phyloP scores from a whole-genome alignment of 192 early-diverging fungal genomes.

The Mortierella claussenii region DNA sequence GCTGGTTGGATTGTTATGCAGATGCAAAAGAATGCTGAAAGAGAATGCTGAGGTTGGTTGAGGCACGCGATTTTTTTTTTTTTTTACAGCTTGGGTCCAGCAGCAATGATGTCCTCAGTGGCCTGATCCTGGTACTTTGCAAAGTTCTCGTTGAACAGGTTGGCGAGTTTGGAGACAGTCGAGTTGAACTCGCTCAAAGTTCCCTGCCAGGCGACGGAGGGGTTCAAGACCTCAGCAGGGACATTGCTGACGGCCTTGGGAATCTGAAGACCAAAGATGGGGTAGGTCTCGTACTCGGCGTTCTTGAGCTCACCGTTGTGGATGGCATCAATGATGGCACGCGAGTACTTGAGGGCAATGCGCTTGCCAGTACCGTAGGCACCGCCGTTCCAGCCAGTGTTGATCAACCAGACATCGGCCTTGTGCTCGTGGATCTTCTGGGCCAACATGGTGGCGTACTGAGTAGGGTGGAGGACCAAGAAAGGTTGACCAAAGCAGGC shows the following conservation, averaged over 20 bases:
- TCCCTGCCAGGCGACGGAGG: constrained; percentile 87
- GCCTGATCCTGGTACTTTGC: constrained; percentile 83
- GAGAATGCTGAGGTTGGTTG: background rate
- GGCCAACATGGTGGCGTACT: constrained; percentile 97
- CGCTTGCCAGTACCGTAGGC: constrained; percentile 92
- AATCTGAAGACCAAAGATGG: constrained; percentile 88
- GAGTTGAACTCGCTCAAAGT: constrained; percentile 68
- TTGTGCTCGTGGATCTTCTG: constrained; percentile 91
- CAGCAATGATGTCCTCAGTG: constrained; percentile 72
- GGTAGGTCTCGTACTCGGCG: constrained; percentile 87
- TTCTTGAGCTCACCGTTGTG: constrained; percentile 92
- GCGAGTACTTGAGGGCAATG: constrained; percentile 95
- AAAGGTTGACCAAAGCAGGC: constrained; percentile 95
- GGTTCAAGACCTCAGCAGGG: constrained; percentile 88
- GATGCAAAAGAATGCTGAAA: too few relatives aligned
- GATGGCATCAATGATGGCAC: constrained; percentile 97
- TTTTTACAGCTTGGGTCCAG: constrained; percentile 66
- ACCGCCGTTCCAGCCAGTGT: constrained; percentile 98
- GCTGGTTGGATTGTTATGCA: background rate
- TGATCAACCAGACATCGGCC: constrained; percentile 94
- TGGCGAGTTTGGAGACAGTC: constrained; percentile 81
- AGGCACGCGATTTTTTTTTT: background rate
- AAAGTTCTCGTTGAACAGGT: constrained; percentile 92
- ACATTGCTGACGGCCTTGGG: constrained; percentile 84
- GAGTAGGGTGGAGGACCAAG: constrained; percentile 94